phyloP scores from a whole-genome alignment of 2,329 filamentous ascomycete genomes.

The Exophiala calicioides region DNA sequence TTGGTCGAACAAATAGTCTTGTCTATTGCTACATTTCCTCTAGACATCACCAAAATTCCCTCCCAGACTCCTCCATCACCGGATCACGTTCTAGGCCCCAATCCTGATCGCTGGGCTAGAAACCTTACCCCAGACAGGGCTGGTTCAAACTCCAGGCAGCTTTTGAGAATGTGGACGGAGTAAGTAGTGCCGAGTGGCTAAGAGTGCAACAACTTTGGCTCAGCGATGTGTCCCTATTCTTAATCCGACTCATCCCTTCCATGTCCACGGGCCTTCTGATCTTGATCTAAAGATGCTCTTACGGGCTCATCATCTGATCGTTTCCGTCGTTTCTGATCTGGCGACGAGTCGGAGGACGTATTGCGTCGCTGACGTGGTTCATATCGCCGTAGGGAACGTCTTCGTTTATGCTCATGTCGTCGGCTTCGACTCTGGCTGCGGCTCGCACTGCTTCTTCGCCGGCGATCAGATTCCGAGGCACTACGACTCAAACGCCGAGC shows the following conservation, averaged over 20 bases:
- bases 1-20: too few relatives aligned
- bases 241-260: conserved; percentile 35
- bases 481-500: conserved; percentile 45
- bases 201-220: too few relatives aligned
- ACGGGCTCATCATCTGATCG: conserved; percentile 28
- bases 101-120: too few relatives aligned
- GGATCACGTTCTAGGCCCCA: too few relatives aligned
- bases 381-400: conserved; percentile 49
- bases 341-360: conserved; percentile 45
- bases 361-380: conserved; percentile 47
- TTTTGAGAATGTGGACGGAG: too few relatives aligned
- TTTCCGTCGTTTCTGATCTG: conserved; percentile 45
- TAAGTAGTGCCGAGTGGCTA: too few relatives aligned
- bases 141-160: too few relatives aligned
- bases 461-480: conserved; percentile 37
- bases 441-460: conserved; percentile 35
- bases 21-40: too few relatives aligned
- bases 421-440: conserved; percentile 35
- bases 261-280: conserved; percentile 12
- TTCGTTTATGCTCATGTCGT: conserved; percentile 42
- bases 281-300: conserved; percentile 6
- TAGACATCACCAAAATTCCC: too few relatives aligned
- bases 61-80: too few relatives aligned
- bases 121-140: too few relatives aligned
- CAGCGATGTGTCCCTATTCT: background rate